A percentile compares a stretch with the other conserved stretches of the same genome.
phyloP scores from a whole-genome alignment of 179 eudicot species.

The Heliamphora pulchella region DNA sequence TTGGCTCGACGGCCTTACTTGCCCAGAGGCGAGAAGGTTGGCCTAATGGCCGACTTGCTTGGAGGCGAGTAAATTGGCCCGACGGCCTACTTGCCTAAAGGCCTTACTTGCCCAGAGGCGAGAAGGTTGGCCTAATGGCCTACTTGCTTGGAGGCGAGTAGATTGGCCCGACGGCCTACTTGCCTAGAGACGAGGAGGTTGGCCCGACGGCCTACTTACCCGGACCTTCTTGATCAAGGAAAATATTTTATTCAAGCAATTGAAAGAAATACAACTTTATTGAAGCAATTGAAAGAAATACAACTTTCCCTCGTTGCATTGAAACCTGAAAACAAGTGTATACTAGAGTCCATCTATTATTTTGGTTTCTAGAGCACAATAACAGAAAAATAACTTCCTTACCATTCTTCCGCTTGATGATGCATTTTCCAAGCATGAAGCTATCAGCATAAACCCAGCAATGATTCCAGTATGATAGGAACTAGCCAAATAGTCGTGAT shows the following conservation, averaged over 20 bases:
- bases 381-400: constrained; percentile 21
- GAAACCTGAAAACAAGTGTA: not conserved
- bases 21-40: no score
- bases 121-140: no score
- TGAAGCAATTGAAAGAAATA: not conserved
- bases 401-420: constrained; percentile 50
- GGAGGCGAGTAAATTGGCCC: no score
- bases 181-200: no score
- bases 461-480: constrained; percentile 80
- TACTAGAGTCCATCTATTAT: not conserved
- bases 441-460: constrained; percentile 71
- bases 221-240: not conserved
- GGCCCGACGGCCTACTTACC: no score
- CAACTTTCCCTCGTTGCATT: not conserved
- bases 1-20: no score
- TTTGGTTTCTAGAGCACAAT: not conserved
- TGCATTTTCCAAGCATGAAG: constrained; percentile 46
- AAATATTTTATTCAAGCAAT: not conserved
- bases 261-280: not conserved
- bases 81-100: no score
- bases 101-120: no score
- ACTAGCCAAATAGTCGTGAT: constrained; percentile 70
- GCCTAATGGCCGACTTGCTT: no score
- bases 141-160: no score
- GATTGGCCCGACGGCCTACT: no score